Conservation (phyloP, 257 asterid species). For the Forsythia suspensa region DNA sequence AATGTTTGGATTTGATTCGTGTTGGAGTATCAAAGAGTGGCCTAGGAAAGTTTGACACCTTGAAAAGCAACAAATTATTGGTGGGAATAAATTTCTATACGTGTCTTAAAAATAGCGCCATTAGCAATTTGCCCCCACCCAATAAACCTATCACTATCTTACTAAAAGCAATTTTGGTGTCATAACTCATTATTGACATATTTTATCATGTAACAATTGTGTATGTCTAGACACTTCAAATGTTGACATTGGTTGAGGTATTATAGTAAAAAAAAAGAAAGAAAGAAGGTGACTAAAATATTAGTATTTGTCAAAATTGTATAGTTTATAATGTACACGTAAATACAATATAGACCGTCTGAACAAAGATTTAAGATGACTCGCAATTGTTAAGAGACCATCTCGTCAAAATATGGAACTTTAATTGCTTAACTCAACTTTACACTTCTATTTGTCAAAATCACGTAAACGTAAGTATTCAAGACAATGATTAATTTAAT, state of each 20-base stretch:
- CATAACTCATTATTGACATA: background rate
- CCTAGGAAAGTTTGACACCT: background rate
- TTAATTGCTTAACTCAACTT: too few species aligned
- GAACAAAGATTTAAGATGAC: background rate
- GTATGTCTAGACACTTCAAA: background rate
- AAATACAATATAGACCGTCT: background rate
- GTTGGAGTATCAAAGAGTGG: background rate
- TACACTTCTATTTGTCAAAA: background rate
- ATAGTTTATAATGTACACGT: background rate
- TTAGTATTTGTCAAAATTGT: background rate
- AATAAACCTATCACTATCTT: background rate
- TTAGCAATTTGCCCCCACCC: conserved; percentile 8
- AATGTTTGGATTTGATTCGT: conserved; percentile 5
- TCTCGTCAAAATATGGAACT: background rate
- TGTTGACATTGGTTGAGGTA: background rate
- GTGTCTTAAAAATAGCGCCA: conserved; percentile 8
- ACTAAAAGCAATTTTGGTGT: background rate
- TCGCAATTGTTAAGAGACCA: background rate
- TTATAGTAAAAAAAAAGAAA: background rate
- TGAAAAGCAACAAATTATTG: conserved; percentile 11
- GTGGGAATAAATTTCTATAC: conserved; percentile 9
- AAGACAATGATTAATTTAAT: too few species aligned
- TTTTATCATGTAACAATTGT: background rate
- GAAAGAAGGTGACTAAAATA: background rate
- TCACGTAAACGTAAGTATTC: background rate